phyloP scores from a whole-genome alignment of 169 alveolate genomes.

The Cryptosporidium canis region DNA sequence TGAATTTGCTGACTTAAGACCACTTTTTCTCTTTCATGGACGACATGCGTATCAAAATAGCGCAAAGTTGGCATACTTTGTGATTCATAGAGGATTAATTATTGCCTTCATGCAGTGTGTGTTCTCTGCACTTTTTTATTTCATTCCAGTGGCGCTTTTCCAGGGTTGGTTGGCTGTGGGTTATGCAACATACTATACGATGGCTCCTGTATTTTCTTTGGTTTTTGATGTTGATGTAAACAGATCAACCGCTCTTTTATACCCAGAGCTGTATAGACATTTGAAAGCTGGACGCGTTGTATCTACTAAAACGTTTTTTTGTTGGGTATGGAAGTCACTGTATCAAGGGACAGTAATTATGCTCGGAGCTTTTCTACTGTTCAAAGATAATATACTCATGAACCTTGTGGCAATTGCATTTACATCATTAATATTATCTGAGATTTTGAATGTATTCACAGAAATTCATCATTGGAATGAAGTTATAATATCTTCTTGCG shows the following conservation, averaged over 20 bases:
- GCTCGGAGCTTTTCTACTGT: slow-evolving; percentile 91
- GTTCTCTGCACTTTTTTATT: slow-evolving; percentile 90
- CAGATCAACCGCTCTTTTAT: slow-evolving; percentile 85
- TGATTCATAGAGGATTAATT: slow-evolving; percentile 95
- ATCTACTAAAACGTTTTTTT: slow-evolving; percentile 91
- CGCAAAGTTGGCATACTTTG: slow-evolving; percentile 92
- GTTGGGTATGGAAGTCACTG: slow-evolving; percentile 94
- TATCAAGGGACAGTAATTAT: slow-evolving; percentile 95
- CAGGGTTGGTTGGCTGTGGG: slow-evolving; percentile 98
- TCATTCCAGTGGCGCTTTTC: slow-evolving; percentile 94
- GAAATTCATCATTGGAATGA: slow-evolving; percentile 90
- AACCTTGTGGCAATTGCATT: slow-evolving; percentile 94
- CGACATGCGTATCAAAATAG: slow-evolving; percentile 93
- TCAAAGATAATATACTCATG: slow-evolving; percentile 89
- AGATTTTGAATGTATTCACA: slow-evolving; percentile 91
- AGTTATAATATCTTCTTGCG: slow-evolving; percentile 70
- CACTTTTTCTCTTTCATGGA: slow-evolving; percentile 97
- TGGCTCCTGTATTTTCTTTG: slow-evolving; percentile 94
- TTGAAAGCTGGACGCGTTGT: slow-evolving; percentile 93
- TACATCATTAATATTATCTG: slow-evolving; percentile 93
- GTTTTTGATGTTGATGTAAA: slow-evolving; percentile 92
- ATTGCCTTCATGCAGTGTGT: slow-evolving; percentile 93
- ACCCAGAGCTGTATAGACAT: slow-evolving; percentile 94
- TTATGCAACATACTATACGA: slow-evolving; percentile 95
- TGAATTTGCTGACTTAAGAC: slow-evolving; percentile 91